Evolutionary conservation across 805 yeast species (phyloP).

Genomic region (Candida insectalens): DNA sequence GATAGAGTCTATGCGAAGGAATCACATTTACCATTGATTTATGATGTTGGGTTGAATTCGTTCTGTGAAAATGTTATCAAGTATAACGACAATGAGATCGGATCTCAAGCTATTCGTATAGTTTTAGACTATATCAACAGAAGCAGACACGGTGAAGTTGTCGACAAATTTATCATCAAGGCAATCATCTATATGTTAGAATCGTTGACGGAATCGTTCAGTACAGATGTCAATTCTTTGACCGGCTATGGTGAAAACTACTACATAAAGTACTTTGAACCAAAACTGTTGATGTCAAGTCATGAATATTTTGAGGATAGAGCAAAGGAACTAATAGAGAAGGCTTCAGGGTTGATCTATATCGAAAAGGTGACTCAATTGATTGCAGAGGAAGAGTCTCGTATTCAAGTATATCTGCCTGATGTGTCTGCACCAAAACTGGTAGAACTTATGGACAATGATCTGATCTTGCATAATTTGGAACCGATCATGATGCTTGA

Average conservation of each 20-base stretch:
- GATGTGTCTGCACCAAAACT: conserved; percentile 43
- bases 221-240: conserved; percentile 6
- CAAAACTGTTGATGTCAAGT: conserved; percentile 44
- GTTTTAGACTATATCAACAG: conserved; percentile 46
- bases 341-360: conserved; percentile 43
- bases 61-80: conserved; percentile 56
- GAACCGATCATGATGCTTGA: conserved; percentile 42
- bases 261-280: conserved; percentile 60
- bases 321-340: conserved; percentile 33
- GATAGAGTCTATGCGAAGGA: conserved; percentile 80
- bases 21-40: conserved; percentile 46
- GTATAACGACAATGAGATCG: conserved; percentile 38
- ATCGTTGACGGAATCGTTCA: conserved; percentile 34
- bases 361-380: conserved; percentile 41
- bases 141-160: conserved; percentile 44
- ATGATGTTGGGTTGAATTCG: conserved; percentile 63
- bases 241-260: conserved; percentile 45
- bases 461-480: conserved; percentile 46
- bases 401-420: conserved; percentile 47
- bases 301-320: conserved; percentile 42
- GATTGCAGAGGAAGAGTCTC: conserved; percentile 51
- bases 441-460: conserved; percentile 45
- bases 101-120: conserved; percentile 36
- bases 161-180: conserved; percentile 50
- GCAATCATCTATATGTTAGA: conserved; percentile 65